Conservation (phyloP, 371 early-diverging fungal genomes). For the Syncephalis fuscata region DNA sequence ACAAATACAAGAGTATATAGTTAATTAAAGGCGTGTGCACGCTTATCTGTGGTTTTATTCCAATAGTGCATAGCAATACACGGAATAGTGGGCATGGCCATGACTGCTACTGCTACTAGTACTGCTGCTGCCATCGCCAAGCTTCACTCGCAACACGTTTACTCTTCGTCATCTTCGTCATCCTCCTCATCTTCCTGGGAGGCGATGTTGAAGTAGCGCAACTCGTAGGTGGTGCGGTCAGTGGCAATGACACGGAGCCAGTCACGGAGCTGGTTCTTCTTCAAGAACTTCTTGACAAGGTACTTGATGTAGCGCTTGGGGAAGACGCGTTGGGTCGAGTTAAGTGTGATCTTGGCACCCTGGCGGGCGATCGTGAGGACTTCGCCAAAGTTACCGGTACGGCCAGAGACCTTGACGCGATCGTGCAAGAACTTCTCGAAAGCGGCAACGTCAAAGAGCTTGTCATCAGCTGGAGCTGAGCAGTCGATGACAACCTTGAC, state of each 20-base stretch:
- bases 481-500: slow-evolving; percentile 84
- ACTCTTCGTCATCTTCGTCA: slow-evolving; percentile 33
- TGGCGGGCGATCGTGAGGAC: slow-evolving; percentile 69
- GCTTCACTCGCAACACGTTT: too few relatives aligned
- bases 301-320: slow-evolving; percentile 99
- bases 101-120: too few relatives aligned
- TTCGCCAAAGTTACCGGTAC: slow-evolving; percentile 90
- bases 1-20: too few relatives aligned
- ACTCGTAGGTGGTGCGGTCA: slow-evolving; percentile 83
- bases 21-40: too few relatives aligned
- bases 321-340: slow-evolving; percentile 57
- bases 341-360: slow-evolving; percentile 58
- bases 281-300: slow-evolving; percentile 98
- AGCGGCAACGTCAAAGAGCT: slow-evolving; percentile 89
- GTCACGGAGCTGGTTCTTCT: slow-evolving; percentile 97
- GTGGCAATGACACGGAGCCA: slow-evolving; percentile 93
- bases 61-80: too few relatives aligned
- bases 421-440: slow-evolving; percentile 97
- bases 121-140: too few relatives aligned
- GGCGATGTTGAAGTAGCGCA: slow-evolving; percentile 91
- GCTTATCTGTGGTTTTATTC: too few relatives aligned
- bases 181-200: slow-evolving; percentile 73
- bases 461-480: slow-evolving; percentile 86
- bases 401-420: slow-evolving; percentile 94
- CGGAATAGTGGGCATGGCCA: too few relatives aligned